Conservation (phyloP, 73 alveolate genomes). For the Tetrahymena thermophila region DNA sequence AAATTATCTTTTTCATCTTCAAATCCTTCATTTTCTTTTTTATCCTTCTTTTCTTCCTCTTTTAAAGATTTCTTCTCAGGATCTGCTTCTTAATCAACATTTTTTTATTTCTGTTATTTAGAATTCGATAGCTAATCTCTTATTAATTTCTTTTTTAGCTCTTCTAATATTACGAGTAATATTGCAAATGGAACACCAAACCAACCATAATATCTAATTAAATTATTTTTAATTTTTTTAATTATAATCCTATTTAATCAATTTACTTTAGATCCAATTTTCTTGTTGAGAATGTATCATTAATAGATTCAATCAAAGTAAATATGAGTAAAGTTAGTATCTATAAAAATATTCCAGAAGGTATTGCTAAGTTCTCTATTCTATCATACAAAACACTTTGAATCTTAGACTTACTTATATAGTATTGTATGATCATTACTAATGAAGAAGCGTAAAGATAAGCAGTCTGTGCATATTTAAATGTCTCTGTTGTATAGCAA, state of each 20-base stretch:
- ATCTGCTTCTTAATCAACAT: background rate
- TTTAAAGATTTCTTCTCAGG: background rate
- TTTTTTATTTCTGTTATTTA: background rate
- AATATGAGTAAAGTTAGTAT: background rate
- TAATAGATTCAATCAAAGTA: background rate
- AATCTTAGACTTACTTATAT: background rate
- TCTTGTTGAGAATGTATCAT: background rate
- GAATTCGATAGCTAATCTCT: background rate
- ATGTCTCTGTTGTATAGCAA: background rate
- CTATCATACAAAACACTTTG: background rate
- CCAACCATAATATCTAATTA: background rate
- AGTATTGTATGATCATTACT: background rate
- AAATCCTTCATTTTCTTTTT: background rate
- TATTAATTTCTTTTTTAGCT: background rate
- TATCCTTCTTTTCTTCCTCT: background rate
- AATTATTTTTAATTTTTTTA: background rate
- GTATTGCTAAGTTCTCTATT: background rate
- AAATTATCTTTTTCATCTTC: background rate
- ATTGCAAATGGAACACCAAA: background rate
- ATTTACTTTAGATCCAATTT: background rate
- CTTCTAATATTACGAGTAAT: background rate
- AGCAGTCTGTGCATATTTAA: background rate
- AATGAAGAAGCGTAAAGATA: background rate
- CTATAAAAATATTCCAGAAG: background rate
- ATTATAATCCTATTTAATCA: background rate